Evolutionary conservation across 2,329 filamentous ascomycete genomes (phyloP).

Genomic region (Bertia moriformis): DNA sequence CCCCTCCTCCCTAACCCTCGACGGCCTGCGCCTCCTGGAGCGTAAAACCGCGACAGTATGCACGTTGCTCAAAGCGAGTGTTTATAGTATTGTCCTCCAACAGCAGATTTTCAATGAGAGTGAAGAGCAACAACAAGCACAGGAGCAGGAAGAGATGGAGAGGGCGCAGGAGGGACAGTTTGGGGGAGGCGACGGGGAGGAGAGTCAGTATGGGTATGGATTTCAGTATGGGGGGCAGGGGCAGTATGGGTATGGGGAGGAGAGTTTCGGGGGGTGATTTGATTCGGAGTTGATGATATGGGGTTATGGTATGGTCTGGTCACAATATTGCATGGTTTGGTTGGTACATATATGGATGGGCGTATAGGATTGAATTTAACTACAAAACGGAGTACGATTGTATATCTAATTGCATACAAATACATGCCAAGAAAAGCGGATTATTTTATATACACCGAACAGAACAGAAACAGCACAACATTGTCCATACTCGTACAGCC

Average conservation of each 20-base stretch:
- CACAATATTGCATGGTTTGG: too few relatives aligned
- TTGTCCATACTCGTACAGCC: neutral
- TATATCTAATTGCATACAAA: too few relatives aligned
- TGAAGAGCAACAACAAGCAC: slow-evolving; percentile 6
- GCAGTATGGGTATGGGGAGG: neutral
- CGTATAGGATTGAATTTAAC: too few relatives aligned
- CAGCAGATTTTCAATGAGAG: slow-evolving; percentile 44
- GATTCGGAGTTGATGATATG: neutral
- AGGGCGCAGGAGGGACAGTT: neutral
- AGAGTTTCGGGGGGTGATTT: neutral
- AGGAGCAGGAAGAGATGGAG: slow-evolving; percentile 13
- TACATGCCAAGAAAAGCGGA: neutral
- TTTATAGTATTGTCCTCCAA: slow-evolving; percentile 64
- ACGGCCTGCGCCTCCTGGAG: slow-evolving; percentile 51
- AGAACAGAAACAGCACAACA: neutral
- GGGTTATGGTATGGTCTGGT: slow-evolving; percentile 1
- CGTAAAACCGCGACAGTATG: slow-evolving; percentile 59
- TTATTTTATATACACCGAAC: neutral
- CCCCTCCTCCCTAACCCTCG: slow-evolving; percentile 46
- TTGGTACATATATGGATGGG: too few relatives aligned
- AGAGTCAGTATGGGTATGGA: neutral
- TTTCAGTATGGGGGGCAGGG: too few relatives aligned
- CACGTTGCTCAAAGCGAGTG: slow-evolving; percentile 60
- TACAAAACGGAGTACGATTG: too few relatives aligned
- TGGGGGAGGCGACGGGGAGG: too few relatives aligned